Conservation (phyloP, 345 rosid genomes). For the sweet orange (Citrus sinensis) region DNA sequence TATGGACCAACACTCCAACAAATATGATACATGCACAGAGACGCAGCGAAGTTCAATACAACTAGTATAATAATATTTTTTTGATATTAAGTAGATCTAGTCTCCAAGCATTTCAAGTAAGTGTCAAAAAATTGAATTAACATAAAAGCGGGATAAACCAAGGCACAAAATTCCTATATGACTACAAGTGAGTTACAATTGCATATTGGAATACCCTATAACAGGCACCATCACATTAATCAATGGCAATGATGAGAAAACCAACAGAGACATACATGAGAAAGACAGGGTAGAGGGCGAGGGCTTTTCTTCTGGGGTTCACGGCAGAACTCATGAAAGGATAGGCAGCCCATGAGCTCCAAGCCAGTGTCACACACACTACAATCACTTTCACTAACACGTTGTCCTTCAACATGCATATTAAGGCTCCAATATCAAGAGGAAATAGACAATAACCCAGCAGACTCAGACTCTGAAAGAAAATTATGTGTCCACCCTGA, state of each 20-base stretch:
- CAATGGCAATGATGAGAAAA: constrained; percentile 88
- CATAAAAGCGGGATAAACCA: constrained; percentile 11
- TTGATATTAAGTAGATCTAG: not conserved
- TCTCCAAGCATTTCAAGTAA: constrained; percentile 11
- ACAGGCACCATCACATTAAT: constrained; percentile 25
- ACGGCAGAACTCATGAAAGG: constrained; percentile 95
- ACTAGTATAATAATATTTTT: constrained; percentile 12
- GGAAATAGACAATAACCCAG: constrained; percentile 88
- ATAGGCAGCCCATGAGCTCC: constrained; percentile 97
- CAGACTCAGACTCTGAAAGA: constrained; percentile 85
- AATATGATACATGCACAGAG: not conserved
- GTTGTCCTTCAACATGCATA: constrained; percentile 78
- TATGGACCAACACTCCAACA: not conserved
- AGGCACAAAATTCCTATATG: constrained; percentile 20
- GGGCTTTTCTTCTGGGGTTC: constrained; percentile 82
- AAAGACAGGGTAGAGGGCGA: constrained; percentile 87
- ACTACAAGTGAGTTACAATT: constrained; percentile 12
- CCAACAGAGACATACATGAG: constrained; percentile 98
- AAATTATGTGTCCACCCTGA: constrained; percentile 90
- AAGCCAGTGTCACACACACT: constrained; percentile 68
- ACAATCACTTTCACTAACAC: constrained; percentile 66
- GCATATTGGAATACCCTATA: constrained; percentile 1
- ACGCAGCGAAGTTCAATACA: not conserved
- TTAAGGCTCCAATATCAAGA: constrained; percentile 72
- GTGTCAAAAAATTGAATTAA: constrained; percentile 15